These are phyloP conservation scores for Dothideomycetes sp. DNA, from an alignment of 2,329 filamentous ascomycete genomes.

Conservation along the genomic window DNA sequence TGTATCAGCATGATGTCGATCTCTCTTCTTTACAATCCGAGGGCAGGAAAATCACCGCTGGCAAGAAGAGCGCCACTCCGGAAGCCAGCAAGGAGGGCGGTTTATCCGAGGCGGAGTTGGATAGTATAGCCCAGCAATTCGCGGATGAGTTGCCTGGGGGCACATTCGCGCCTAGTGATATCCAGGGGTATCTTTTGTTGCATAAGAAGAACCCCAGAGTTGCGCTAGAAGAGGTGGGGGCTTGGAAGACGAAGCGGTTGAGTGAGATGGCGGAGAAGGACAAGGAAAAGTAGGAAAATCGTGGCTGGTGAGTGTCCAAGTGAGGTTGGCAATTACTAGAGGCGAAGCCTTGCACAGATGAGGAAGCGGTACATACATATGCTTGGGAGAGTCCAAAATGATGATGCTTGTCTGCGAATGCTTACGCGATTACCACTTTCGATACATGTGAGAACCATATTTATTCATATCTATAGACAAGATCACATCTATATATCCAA, in stretches of 20 bases:
- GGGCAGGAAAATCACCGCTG: background rate
- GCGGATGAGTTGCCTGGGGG: conserved; percentile 33
- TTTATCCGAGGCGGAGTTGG: conserved; percentile 16
- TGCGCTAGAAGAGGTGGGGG: conserved; percentile 32
- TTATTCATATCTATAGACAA: no score
- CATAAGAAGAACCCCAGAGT: conserved; percentile 36
- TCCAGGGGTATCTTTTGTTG: conserved; percentile 42
- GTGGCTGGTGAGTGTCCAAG: no score
- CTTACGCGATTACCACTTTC: no score
- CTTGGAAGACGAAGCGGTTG: conserved; percentile 29
- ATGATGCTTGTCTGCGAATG: no score
- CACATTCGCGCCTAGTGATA: conserved; percentile 40
- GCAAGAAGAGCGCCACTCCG: no score
- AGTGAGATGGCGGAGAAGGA: conserved; percentile 10
- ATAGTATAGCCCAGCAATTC: conserved; percentile 33
- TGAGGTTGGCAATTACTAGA: no score
- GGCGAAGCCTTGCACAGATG: no score
- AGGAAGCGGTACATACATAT: no score
- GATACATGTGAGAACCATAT: no score
- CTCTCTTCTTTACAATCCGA: background rate
- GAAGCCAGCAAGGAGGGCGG: background rate
- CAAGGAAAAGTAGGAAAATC: background rate
- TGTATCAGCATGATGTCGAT: conserved; percentile 15
- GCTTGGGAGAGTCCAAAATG: no score
- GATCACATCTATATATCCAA: background rate